Conservation (phyloP, 306 rosid species). For the Vigna trinervia region DNA sequence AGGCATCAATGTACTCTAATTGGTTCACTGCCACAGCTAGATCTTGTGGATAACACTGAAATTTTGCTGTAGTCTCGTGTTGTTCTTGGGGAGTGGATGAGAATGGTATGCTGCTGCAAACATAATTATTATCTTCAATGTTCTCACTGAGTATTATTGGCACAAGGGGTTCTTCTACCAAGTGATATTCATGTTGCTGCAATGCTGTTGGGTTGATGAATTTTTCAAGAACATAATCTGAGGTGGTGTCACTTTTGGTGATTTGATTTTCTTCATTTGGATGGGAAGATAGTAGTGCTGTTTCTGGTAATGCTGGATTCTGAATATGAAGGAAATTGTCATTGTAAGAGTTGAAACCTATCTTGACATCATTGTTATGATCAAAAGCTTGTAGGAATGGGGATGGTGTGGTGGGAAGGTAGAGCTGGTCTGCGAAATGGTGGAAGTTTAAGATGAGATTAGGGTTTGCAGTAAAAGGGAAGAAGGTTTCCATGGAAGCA, state of each 20-base stretch:
- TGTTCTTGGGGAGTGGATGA: slow-evolving; percentile 52
- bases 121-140: slow-evolving; percentile 46
- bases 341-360: slow-evolving; percentile 44
- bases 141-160: slow-evolving; percentile 59
- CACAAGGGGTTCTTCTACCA: slow-evolving; percentile 44
- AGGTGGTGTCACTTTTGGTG: slow-evolving; percentile 38
- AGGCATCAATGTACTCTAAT: slow-evolving; percentile 57
- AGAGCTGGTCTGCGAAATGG: slow-evolving; percentile 48
- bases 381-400: slow-evolving; percentile 53
- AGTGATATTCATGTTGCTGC: slow-evolving; percentile 41
- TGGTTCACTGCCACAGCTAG: slow-evolving; percentile 48
- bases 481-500: slow-evolving; percentile 53
- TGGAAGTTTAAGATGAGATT: slow-evolving; percentile 46
- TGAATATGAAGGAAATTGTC: slow-evolving; percentile 51
- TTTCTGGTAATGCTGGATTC: slow-evolving; percentile 44
- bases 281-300: slow-evolving; percentile 37
- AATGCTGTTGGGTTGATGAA: slow-evolving; percentile 45
- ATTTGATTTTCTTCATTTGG: slow-evolving; percentile 52
- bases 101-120: slow-evolving; percentile 44
- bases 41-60: slow-evolving; percentile 48
- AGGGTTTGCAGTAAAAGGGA: slow-evolving; percentile 67
- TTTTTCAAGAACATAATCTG: slow-evolving; percentile 42
- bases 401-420: slow-evolving; percentile 62
- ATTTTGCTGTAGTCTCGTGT: slow-evolving; percentile 49
- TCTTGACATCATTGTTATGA: slow-evolving; percentile 47